These are phyloP conservation scores for Carex arenaria DNA, from an alignment of 202 grass and related monocot genomes.

Conservation along the genomic window DNA sequence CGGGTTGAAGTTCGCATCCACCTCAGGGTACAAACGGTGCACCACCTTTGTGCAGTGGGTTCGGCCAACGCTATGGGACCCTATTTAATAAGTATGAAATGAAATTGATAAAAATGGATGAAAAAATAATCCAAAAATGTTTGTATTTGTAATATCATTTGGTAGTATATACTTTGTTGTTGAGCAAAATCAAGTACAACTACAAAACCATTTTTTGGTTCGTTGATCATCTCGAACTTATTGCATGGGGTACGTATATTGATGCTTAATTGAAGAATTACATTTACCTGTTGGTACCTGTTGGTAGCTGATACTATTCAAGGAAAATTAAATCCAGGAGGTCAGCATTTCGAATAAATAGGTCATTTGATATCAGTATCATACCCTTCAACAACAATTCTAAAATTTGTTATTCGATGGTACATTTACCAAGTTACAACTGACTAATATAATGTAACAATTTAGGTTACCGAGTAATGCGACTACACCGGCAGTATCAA, in stretches of 20 bases:
- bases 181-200: background rate
- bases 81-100: background rate
- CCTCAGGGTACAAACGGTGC: conserved; percentile 39
- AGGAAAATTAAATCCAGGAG: background rate
- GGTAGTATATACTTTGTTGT: background rate
- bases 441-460: background rate
- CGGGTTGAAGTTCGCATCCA: conserved; percentile 41
- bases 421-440: background rate
- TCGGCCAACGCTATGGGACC: conserved; percentile 63
- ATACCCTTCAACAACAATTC: background rate
- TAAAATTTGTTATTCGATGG: background rate
- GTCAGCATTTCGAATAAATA: background rate
- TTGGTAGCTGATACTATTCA: background rate
- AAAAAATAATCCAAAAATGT: background rate
- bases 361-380: background rate
- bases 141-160: background rate
- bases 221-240: background rate
- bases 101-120: background rate
- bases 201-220: background rate
- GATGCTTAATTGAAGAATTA: background rate
- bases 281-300: background rate
- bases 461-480: conserved; percentile 30
- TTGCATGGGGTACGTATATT: background rate
- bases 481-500: conserved; percentile 28
- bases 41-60: conserved; percentile 73